Conservation (phyloP, 1,139 yeast species). For the Debaryomyces singareniensis region DNA sequence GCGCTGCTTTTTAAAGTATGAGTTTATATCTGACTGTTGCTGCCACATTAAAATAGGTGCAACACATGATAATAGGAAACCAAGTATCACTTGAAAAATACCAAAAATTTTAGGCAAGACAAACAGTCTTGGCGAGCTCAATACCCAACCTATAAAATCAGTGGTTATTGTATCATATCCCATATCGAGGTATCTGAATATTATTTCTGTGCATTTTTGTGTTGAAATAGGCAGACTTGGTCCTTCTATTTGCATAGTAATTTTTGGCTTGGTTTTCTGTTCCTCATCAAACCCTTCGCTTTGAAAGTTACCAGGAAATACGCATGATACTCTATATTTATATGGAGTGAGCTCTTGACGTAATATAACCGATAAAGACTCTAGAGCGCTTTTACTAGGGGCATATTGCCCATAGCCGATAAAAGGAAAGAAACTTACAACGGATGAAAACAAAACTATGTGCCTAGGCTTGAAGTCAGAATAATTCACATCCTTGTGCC, state of each 20-base stretch:
- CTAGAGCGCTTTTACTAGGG: conserved; percentile 79
- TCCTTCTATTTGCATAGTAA: conserved; percentile 82
- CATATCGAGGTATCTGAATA: conserved; percentile 48
- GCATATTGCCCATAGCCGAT: conserved; percentile 90
- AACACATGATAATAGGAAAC: conserved; percentile 49
- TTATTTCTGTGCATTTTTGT: conserved; percentile 56
- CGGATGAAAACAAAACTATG: conserved; percentile 73
- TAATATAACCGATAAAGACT: conserved; percentile 65
- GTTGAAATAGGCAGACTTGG: conserved; percentile 67
- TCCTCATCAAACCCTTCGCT: conserved; percentile 87
- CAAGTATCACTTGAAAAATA: conserved; percentile 42
- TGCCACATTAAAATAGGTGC: conserved; percentile 58
- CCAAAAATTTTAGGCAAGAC: conserved; percentile 60
- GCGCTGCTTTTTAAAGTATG: conserved; percentile 30
- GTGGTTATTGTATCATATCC: conserved; percentile 79
- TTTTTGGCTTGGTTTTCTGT: conserved; percentile 76
- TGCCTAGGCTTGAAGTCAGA: conserved; percentile 38
- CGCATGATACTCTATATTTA: conserved; percentile 53
- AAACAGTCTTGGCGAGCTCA: conserved; percentile 67
- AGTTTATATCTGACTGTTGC: conserved; percentile 49
- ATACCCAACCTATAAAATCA: conserved; percentile 79
- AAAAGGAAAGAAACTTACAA: conserved; percentile 76
- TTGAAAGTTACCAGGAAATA: conserved; percentile 83
- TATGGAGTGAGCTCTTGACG: conserved; percentile 77
- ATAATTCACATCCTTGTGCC: conserved; percentile 5